Evolutionary conservation across 305 asterid species (phyloP), one percentile per base, ranked within the genome.

Genomic region (Fraxinus albicans): DNA sequence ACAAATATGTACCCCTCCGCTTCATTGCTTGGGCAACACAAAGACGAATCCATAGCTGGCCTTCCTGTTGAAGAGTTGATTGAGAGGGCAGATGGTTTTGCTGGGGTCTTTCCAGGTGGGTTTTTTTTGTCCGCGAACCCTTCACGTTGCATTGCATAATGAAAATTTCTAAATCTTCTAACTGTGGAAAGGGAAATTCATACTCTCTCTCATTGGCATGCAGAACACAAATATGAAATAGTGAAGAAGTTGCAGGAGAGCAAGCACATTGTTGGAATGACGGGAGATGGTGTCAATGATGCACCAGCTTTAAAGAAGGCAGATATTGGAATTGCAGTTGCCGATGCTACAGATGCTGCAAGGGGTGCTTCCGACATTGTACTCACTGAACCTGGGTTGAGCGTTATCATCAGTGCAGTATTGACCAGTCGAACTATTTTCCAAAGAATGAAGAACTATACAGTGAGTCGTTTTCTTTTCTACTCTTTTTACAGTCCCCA

Each of bases 261-360:
- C 85, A 94, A 93, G 86, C 98, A 94, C 88, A 91, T 94, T 81
- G 97, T 93, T 78, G 97, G 98, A 82, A 94, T 94, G 98, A 93
- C 97, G 0, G 97, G 97, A 80, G 97, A 94, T 86, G 97, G 98
- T 85, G 97, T 94, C 34, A 94, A 94, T 10, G 98, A 93, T 84
- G 98, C 98, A 80, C 98, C 98, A 53, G 97, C 97, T 82, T 84
- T 94, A 21, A 94, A 94, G 91, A 93, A 90, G 88, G 98, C 98
- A 3, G 97, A 94, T 84, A 94, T 94, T 1, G 98, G 98, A 44
- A 94, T 94, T 84, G 98, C 98, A 40, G 98, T 94, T 77, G 97
- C 94, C 4, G 98, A 93, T 85, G 93, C 96, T 78, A 93, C 97
- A 12, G 98, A 94, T 72, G 98, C 97, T 82, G 98, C 97, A 36